Percentiles rank a stretch among this genome's conserved stretches.
Conservation (phyloP, 495 filamentous ascomycete species). For the Penicillium arizonense region DNA sequence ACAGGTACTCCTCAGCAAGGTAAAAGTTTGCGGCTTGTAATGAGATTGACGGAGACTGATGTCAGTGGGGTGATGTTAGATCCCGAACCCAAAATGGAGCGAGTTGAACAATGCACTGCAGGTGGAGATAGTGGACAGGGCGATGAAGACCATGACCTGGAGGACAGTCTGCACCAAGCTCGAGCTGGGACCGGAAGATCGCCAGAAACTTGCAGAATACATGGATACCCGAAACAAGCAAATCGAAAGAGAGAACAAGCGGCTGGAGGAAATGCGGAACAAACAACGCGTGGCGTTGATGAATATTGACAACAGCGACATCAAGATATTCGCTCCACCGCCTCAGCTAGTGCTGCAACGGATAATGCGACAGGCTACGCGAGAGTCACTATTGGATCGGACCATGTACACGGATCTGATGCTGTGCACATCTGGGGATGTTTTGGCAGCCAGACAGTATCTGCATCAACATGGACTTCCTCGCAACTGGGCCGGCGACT, state of each 20-base stretch:
- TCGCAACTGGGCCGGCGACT: constrained; percentile 28
- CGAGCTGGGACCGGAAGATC: constrained; percentile 23
- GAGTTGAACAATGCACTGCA: constrained; percentile 33
- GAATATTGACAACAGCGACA: constrained; percentile 28
- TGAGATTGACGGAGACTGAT: neutral
- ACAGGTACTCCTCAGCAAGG: constrained; percentile 9
- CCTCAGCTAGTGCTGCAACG: constrained; percentile 23
- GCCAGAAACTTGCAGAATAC: constrained; percentile 7
- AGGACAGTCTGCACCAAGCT: constrained; percentile 19
- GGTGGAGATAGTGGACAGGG: constrained; percentile 35
- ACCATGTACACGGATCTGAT: constrained; percentile 14
- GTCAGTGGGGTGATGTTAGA: neutral
- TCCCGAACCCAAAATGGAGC: constrained; percentile 27
- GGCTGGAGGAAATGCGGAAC: constrained; percentile 27
- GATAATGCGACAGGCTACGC: constrained; percentile 11
- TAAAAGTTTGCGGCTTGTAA: neutral
- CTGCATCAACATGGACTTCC: constrained; percentile 26
- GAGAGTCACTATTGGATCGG: constrained; percentile 5
- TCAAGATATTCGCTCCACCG: constrained; percentile 12
- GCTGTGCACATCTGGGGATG: constrained; percentile 25
- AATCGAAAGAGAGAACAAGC: constrained; percentile 23
- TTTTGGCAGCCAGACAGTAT: constrained; percentile 28
- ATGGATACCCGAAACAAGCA: constrained; percentile 24
- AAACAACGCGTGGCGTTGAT: constrained; percentile 31
- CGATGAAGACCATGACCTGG: constrained; percentile 22